Evolutionary conservation across 306 rosid genomes (phyloP).

Genomic region (Begonia fuchsioides): DNA sequence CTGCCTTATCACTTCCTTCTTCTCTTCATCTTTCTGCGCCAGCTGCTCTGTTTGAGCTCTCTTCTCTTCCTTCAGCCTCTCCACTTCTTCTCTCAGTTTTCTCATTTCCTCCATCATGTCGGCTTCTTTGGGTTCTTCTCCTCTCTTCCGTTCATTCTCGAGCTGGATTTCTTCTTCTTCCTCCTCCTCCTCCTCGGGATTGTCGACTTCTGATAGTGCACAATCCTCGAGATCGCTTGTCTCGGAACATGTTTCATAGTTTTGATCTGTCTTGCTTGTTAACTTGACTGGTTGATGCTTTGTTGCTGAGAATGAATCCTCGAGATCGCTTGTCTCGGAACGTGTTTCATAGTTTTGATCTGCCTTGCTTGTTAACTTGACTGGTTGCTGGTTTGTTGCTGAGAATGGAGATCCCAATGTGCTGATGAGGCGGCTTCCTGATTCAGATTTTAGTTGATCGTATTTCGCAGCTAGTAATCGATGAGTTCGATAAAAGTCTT

Average conservation of each 20-base stretch:
- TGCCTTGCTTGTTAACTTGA: constrained; percentile 17
- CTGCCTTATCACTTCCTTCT: constrained; percentile 61
- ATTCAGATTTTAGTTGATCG: constrained; percentile 55
- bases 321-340: constrained; percentile 34
- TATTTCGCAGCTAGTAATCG: constrained; percentile 62
- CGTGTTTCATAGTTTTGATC: constrained; percentile 39
- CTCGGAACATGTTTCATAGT: constrained; percentile 47
- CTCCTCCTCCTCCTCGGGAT: constrained; percentile 39
- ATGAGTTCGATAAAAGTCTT: constrained; percentile 68
- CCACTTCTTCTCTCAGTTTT: constrained; percentile 32
- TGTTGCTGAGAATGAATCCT: constrained; percentile 50
- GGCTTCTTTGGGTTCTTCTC: background rate
- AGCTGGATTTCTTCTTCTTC: constrained; percentile 21
- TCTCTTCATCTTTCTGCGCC: constrained; percentile 57
- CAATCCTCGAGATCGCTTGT: constrained; percentile 34
- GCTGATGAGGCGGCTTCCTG: constrained; percentile 31
- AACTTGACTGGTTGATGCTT: constrained; percentile 28
- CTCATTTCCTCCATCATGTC: constrained; percentile 5
- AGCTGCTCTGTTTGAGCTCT: constrained; percentile 25
- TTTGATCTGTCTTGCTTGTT: constrained; percentile 16
- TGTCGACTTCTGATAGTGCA: constrained; percentile 69
- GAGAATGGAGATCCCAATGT: constrained; percentile 45
- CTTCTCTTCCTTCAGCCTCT: constrained; percentile 34
- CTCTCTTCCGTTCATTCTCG: constrained; percentile 8
- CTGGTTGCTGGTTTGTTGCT: constrained; percentile 26